These are phyloP conservation scores for Alternaria tenuissima DNA, from an alignment of 2,329 filamentous ascomycete genomes.

Conservation along the genomic window DNA sequence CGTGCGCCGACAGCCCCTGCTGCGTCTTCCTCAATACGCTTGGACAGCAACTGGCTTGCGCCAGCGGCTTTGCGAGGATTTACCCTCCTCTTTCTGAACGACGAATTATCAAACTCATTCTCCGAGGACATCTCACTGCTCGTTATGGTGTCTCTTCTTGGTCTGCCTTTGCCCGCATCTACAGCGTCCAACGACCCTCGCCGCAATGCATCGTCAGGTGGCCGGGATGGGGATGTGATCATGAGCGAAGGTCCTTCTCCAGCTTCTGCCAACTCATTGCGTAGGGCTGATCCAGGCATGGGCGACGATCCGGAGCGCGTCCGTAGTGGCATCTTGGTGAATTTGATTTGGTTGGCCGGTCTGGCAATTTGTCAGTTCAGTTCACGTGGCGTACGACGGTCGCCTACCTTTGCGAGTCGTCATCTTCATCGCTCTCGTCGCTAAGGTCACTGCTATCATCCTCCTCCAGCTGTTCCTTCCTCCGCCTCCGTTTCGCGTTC, in stretches of 20 bases:
- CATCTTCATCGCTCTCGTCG: constrained; percentile 83
- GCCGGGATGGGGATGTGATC: constrained; percentile 64
- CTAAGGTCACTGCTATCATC: constrained; percentile 86
- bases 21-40: constrained; percentile 62
- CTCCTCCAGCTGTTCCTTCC: constrained; percentile 80
- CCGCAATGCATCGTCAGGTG: constrained; percentile 45
- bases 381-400: neutral
- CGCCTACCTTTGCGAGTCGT: constrained; percentile 58
- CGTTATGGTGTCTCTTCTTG: constrained; percentile 77
- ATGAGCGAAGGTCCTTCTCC: constrained; percentile 62
- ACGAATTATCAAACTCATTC: constrained; percentile 75
- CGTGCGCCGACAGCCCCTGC: constrained; percentile 38
- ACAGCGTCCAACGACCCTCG: constrained; percentile 76
- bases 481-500: constrained; percentile 71
- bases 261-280: constrained; percentile 63
- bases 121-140: constrained; percentile 86
- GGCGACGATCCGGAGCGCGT: constrained; percentile 89
- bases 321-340: constrained; percentile 92
- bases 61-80: constrained; percentile 67
- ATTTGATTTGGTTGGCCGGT: constrained; percentile 89
- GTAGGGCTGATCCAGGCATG: constrained; percentile 58
- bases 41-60: constrained; percentile 60
- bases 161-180: constrained; percentile 73
- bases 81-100: constrained; percentile 70
- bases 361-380: constrained; percentile 43